Evolutionary conservation across 2,329 filamentous ascomycete genomes (phyloP), one percentile per base, ranked within the genome.

Genomic region (Penicillium sp.): DNA sequence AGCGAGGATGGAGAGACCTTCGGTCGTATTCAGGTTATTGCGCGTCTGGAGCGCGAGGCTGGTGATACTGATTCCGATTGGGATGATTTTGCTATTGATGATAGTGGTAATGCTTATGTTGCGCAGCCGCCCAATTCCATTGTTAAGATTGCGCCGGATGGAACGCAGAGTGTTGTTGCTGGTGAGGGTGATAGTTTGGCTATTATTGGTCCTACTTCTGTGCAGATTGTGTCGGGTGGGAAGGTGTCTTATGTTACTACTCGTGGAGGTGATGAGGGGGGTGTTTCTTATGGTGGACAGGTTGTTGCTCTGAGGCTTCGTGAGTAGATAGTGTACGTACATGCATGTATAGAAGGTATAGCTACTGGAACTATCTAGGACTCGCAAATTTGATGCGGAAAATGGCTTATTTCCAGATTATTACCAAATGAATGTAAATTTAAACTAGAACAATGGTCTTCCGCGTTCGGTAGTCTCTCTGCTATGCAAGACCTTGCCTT

Each of bases 161-260:
- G 31, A 33, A 6, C 12, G 12, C 31, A 33, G 31, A 33, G 31
- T 33, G 31, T 33, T 33, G 6, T 6, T 33, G 31, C 0, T 15
- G 31, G 31, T 33, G 12, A 12, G 12, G 31, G 31, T 33, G 12
- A 15, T 33, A 33, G 17, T 13, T 37, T 23, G 41, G 31, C 35
- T 29, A 12, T 52, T 37, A 50, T 57, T 17, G 50, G 57, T 0
- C 38, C 54, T 33, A 58, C 59, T 25, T 63, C 57, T 5, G 19
- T 63, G 19, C 40, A 50, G 25, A 55, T 52, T 50, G 37, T 43
- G 4, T 13, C 13, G 6, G 49, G 13, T 4, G n/a, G 40, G 33
- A 37, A 15, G 19, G 29, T 15, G n/a, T 41, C 35, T n/a, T 57
- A 59, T 54, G 50, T 54, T 25, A 61, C 57, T 25, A 57, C 57